Conservation (phyloP, 148 eudicot species). For the Cornus suecica region DNA sequence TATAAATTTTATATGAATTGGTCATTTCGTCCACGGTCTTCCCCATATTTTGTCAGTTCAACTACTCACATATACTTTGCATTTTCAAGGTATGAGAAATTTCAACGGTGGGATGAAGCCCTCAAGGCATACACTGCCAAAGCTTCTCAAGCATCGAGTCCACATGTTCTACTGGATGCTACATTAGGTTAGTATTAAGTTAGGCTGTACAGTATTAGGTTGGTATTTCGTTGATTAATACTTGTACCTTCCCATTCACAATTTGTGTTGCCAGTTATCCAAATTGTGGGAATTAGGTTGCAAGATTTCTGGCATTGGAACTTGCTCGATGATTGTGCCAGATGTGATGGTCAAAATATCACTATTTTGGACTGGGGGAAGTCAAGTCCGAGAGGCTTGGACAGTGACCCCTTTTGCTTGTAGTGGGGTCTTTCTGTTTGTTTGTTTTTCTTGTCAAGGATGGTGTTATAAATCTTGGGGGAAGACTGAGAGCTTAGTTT, state of each 20-base stretch:
- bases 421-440: no score
- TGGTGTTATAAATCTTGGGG: no score
- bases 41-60: background rate
- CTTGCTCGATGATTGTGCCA: background rate
- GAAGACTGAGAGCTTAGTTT: no score
- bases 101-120: constrained; percentile 98
- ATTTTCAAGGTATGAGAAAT: constrained; percentile 80
- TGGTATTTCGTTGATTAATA: background rate
- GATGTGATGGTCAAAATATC: background rate
- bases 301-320: background rate
- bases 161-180: constrained; percentile 80
- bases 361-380: no score
- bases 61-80: constrained; percentile 24
- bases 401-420: no score
- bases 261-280: background rate
- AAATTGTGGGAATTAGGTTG: no score
- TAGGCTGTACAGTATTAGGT: background rate
- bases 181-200: constrained; percentile 62
- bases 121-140: constrained; percentile 82
- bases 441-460: no score
- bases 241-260: background rate
- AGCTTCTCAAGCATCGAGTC: constrained; percentile 61
- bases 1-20: background rate
- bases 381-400: no score
- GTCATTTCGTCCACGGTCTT: constrained; percentile 2